These are phyloP conservation scores for Lachancea nothofagi DNA, from an alignment of 805 yeast genomes.

Conservation along the genomic window DNA sequence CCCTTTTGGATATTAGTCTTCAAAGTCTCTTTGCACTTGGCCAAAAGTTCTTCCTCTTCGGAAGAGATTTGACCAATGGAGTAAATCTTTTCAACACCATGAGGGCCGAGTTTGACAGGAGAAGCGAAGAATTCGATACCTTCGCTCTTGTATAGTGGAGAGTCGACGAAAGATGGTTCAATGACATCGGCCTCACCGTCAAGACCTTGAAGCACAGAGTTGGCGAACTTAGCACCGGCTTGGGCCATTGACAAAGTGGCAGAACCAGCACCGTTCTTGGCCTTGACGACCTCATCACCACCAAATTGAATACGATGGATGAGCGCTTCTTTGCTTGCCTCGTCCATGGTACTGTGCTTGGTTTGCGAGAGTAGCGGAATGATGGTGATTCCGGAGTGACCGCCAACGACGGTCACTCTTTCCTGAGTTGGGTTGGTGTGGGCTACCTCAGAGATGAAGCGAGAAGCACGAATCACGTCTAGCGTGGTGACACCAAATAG, in stretches of 20 bases:
- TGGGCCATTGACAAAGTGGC: constrained; percentile 92
- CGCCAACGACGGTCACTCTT: constrained; percentile 86
- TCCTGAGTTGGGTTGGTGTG: constrained; percentile 68
- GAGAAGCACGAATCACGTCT: constrained; percentile 83
- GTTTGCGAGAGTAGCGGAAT: constrained; percentile 89
- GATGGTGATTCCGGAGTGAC: constrained; percentile 95
- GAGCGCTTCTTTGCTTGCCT: constrained; percentile 60
- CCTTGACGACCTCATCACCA: constrained; percentile 93
- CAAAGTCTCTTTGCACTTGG: constrained; percentile 81
- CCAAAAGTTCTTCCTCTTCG: constrained; percentile 81
- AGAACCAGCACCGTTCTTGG: constrained; percentile 91
- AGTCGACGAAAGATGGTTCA: constrained; percentile 70
- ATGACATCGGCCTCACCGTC: constrained; percentile 59
- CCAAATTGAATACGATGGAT: constrained; percentile 91
- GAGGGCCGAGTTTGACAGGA: constrained; percentile 85
- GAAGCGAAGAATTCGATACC: constrained; percentile 97
- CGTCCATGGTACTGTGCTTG: constrained; percentile 58
- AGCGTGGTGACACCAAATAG: constrained; percentile 95
- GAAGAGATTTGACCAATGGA: constrained; percentile 63
- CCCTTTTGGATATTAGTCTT: constrained; percentile 92
- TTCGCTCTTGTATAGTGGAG: constrained; percentile 75
- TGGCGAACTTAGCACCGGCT: constrained; percentile 77
- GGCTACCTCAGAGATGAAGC: constrained; percentile 57
- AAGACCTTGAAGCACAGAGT: constrained; percentile 58
- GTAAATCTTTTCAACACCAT: constrained; percentile 82